Percentiles rank a stretch among this genome's conserved stretches.
These are phyloP conservation scores for Haplosporangium sp. DNA, from an alignment of 371 early-diverging fungal species.

Conservation along the genomic window DNA sequence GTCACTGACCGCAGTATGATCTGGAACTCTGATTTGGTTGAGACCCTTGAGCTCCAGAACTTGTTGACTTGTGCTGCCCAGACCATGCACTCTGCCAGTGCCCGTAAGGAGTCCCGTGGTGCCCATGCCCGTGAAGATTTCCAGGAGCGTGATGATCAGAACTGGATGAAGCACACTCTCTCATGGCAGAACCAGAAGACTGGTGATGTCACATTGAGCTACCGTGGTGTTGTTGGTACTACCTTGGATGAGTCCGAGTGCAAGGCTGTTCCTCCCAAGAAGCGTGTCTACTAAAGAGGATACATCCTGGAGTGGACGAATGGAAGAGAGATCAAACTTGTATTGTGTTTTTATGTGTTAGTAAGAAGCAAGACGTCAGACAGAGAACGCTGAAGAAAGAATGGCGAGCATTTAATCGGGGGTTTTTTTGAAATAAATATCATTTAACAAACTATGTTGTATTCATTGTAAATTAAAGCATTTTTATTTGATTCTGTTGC, in stretches of 20 bases:
- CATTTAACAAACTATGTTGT: background rate
- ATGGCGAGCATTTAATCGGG: background rate
- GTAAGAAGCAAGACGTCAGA: background rate
- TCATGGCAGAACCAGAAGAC: constrained; percentile 92
- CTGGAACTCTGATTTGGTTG: constrained; percentile 98
- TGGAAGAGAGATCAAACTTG: background rate
- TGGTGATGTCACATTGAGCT: constrained; percentile 81
- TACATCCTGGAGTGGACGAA: background rate
- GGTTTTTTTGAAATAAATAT: background rate
- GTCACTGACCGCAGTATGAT: constrained; percentile 94
- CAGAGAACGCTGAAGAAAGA: background rate
- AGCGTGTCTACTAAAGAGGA: constrained; percentile 90
- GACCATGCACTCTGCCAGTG: constrained; percentile 96
- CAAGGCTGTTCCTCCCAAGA: constrained; percentile 93
- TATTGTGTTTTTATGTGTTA: constrained; percentile 4
- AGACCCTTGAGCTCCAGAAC: constrained; percentile 97
- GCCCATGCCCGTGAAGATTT: constrained; percentile 98
- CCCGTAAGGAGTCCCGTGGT: constrained; percentile 97
- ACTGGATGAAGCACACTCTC: constrained; percentile 99
- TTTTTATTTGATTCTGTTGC: background rate
- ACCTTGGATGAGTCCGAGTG: constrained; percentile 95
- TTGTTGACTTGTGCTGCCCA: constrained; percentile 96
- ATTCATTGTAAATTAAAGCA: no score
- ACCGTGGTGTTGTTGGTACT: constrained; percentile 83
- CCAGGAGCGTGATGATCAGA: constrained; percentile 88